Conservation (phyloP, 2,329 filamentous ascomycete species). For the Metarhizium guizhouense region DNA sequence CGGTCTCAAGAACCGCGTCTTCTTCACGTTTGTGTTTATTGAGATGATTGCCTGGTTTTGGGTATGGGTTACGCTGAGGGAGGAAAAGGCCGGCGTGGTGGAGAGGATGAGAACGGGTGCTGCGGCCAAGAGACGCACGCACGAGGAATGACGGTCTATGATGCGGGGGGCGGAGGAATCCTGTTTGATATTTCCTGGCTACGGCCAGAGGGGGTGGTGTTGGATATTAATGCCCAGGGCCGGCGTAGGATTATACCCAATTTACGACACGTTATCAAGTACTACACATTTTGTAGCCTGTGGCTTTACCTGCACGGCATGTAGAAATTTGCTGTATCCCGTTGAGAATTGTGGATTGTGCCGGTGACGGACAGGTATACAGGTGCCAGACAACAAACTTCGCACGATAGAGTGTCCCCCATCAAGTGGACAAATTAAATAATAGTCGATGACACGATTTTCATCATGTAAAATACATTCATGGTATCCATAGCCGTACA, state of each 20-base stretch:
- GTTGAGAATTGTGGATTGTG: not conserved
- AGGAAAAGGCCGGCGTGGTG: constrained; percentile 45
- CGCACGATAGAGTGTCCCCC: no score
- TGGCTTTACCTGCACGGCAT: not conserved
- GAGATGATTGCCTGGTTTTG: constrained; percentile 85
- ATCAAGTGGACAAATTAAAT: not conserved
- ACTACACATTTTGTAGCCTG: not conserved
- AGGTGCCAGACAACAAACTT: no score
- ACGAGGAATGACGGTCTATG: not conserved
- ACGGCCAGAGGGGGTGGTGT: not conserved
- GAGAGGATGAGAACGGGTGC: constrained; percentile 24
- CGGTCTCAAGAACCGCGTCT: constrained; percentile 70
- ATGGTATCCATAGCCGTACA: constrained; percentile 4
- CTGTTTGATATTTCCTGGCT: not conserved
- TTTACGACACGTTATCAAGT: not conserved
- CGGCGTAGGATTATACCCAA: constrained; percentile 1
- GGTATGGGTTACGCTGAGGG: constrained; percentile 62
- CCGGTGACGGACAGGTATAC: not conserved
- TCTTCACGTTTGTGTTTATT: constrained; percentile 78
- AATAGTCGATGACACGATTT: not conserved
- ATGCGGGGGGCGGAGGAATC: not conserved
- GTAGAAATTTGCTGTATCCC: not conserved
- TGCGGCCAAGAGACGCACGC: constrained; percentile 4
- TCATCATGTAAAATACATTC: not conserved
- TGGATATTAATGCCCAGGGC: not conserved